A percentile compares a stretch with the other conserved stretches of the same genome.
These are phyloP conservation scores for Hypoxylon sp. DNA, from an alignment of 2,329 filamentous ascomycete species.

Conservation along the genomic window DNA sequence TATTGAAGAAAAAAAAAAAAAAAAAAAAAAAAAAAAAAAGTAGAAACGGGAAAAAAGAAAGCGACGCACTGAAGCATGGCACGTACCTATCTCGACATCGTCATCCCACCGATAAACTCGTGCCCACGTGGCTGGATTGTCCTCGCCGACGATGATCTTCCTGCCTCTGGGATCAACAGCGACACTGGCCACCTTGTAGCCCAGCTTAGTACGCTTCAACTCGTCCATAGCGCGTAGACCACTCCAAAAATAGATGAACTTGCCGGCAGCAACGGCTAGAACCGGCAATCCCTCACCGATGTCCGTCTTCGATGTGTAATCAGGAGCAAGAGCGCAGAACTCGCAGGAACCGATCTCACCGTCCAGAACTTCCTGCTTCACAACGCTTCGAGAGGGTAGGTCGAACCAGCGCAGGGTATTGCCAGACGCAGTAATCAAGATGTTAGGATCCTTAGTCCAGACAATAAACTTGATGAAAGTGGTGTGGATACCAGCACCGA, in stretches of 20 bases:
- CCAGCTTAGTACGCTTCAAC: conserved; percentile 83
- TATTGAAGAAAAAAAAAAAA: neutral
- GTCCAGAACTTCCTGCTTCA: conserved; percentile 82
- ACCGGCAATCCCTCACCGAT: conserved; percentile 77
- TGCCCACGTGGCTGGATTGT: conserved; percentile 93
- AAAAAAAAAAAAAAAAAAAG: too few species aligned
- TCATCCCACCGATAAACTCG: conserved; percentile 91
- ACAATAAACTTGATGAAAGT: conserved; percentile 96
- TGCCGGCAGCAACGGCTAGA: conserved; percentile 92
- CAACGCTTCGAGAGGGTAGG: conserved; percentile 77
- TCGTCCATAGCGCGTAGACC: conserved; percentile 75
- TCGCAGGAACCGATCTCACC: conserved; percentile 93
- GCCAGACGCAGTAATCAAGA: conserved; percentile 90
- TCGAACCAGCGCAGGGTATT: conserved; percentile 97
- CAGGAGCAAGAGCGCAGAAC: conserved; percentile 75
- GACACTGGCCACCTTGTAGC: conserved; percentile 90
- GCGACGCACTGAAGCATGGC: too few species aligned
- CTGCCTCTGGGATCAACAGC: conserved; percentile 84
- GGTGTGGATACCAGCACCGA: conserved; percentile 84
- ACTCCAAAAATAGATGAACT: conserved; percentile 92
- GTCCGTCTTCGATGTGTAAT: conserved; percentile 69
- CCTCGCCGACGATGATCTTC: conserved; percentile 89
- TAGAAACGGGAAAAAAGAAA: too few species aligned
- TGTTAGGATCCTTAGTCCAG: conserved; percentile 89
- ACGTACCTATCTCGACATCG: conserved; percentile 78